Evolutionary conservation across 768 basidiomycete genomes (phyloP).

Genomic region (Termitomyces sp.): DNA sequence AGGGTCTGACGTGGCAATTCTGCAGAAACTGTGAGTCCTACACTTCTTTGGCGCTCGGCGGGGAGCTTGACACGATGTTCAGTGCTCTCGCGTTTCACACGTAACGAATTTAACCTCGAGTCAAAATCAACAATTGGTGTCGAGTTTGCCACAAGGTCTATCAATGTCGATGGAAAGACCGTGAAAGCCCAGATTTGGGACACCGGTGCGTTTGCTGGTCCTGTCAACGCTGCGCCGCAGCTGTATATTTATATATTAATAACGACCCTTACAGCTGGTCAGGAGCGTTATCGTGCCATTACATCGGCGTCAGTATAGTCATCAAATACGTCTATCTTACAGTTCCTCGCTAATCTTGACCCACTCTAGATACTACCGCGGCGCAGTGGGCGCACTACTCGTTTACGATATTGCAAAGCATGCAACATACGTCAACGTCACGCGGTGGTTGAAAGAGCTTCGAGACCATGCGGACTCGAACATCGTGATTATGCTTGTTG

Average conservation of each 20-base stretch:
- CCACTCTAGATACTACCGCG: slow-evolving; percentile 83
- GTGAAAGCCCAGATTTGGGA: slow-evolving; percentile 99
- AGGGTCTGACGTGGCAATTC: slow-evolving; percentile 3
- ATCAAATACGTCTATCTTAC: slow-evolving; percentile 2
- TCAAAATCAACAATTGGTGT: slow-evolving; percentile 99
- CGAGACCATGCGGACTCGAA: slow-evolving; percentile 92
- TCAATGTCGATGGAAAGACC: slow-evolving; percentile 93
- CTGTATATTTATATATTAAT: neutral
- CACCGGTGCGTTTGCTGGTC: slow-evolving; percentile 59
- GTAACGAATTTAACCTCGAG: slow-evolving; percentile 98
- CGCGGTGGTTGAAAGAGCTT: slow-evolving; percentile 95
- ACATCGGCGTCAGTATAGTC: slow-evolving; percentile 77
- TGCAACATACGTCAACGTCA: slow-evolving; percentile 90
- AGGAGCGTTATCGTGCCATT: slow-evolving; percentile 96
- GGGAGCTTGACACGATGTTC: slow-evolving; percentile 10
- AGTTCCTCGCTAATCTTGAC: neutral
- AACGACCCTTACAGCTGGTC: slow-evolving; percentile 60
- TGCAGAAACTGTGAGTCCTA: slow-evolving; percentile 56
- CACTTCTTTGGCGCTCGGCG: neutral
- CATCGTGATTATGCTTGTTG: slow-evolving; percentile 94
- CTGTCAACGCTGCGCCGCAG: neutral
- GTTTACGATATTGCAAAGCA: slow-evolving; percentile 96
- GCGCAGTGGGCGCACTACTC: slow-evolving; percentile 87
- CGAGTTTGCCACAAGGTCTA: slow-evolving; percentile 95
- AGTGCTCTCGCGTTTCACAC: slow-evolving; percentile 99